Evolutionary conservation across 495 filamentous ascomycete species (phyloP).

Genomic region (Bacidia gigantensis): DNA sequence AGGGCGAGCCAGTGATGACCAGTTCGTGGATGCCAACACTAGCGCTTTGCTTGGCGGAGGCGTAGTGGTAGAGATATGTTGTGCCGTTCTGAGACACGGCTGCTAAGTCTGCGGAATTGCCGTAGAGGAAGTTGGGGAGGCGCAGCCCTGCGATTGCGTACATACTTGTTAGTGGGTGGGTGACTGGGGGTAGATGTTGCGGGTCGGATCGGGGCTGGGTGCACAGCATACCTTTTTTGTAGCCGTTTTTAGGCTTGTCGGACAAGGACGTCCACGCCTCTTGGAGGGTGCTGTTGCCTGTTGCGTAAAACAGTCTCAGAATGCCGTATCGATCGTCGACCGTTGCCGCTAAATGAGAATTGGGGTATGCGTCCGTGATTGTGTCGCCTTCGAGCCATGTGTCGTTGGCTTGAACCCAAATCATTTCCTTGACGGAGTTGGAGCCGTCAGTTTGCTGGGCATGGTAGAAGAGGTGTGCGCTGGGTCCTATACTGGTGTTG

Average conservation of each 20-base stretch:
- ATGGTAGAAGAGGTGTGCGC: slow-evolving; percentile 16
- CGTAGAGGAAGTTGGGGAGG: slow-evolving; percentile 6
- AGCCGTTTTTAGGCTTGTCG: neutral
- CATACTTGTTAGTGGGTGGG: neutral
- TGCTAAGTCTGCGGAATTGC: slow-evolving; percentile 15
- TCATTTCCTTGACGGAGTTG: slow-evolving; percentile 15
- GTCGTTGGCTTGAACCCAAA: slow-evolving; percentile 17
- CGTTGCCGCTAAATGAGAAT: slow-evolving; percentile 12
- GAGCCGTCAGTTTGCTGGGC: slow-evolving; percentile 9
- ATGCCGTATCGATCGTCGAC: slow-evolving; percentile 12
- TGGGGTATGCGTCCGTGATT: slow-evolving; percentile 6
- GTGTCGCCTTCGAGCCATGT: slow-evolving; percentile 10
- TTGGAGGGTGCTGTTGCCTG: slow-evolving; percentile 10
- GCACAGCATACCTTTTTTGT: neutral
- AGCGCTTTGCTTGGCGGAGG: neutral
- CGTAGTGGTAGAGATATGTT: slow-evolving; percentile 15
- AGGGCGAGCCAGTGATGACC: slow-evolving; percentile 10
- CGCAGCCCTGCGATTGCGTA: slow-evolving; percentile 4
- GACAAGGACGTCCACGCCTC: slow-evolving; percentile 6
- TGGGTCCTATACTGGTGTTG: slow-evolving; percentile 13
- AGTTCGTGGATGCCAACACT: slow-evolving; percentile 13
- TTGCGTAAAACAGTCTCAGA: slow-evolving; percentile 12
- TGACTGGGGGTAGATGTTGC: neutral
- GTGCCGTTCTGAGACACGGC: slow-evolving; percentile 13
- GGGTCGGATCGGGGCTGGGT: neutral